Evolutionary conservation across 2,329 filamentous ascomycete species (phyloP).

Genomic region (Geosmithia morbida): DNA sequence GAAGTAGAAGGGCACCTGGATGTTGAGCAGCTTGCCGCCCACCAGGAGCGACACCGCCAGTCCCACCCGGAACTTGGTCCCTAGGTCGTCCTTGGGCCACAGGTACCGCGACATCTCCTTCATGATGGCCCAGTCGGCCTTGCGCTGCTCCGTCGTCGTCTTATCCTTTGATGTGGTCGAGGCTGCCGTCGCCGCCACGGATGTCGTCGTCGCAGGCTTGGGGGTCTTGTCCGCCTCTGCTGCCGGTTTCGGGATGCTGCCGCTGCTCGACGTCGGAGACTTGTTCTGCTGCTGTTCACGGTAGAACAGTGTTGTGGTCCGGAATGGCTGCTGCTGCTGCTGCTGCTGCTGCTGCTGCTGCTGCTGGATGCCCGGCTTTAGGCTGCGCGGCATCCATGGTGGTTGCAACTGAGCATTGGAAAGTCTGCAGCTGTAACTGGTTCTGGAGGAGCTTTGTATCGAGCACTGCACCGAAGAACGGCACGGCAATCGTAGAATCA

Average conservation of each 20-base stretch:
- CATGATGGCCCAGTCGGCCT: constrained; percentile 97
- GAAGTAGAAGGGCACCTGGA: constrained; percentile 98
- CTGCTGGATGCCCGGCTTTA: constrained; percentile 3
- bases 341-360: constrained; percentile 12
- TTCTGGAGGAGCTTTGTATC: constrained; percentile 3
- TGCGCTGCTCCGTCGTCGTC: constrained; percentile 75
- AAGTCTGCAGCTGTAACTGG: background rate
- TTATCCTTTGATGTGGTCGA: constrained; percentile 14
- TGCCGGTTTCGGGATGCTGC: background rate
- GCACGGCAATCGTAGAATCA: constrained; percentile 20
- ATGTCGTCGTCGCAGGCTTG: background rate
- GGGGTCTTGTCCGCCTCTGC: background rate
- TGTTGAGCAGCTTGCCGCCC: constrained; percentile 88
- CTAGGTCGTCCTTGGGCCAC: constrained; percentile 72
- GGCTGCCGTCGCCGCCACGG: constrained; percentile 3
- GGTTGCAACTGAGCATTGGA: constrained; percentile 9
- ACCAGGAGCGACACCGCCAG: constrained; percentile 73
- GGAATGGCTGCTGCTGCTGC: constrained; percentile 11
- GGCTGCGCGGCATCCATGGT: constrained; percentile 13
- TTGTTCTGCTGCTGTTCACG: constrained; percentile 14
- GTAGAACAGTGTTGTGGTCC: constrained; percentile 14
- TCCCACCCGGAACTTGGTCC: constrained; percentile 69
- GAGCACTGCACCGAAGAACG: constrained; percentile 17
- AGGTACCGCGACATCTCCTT: constrained; percentile 94
- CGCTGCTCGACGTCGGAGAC: background rate